Base-by-base conservation (phyloP, 2,329 filamentous ascomycete genomes). In the Dactylellina sp. region DNA sequence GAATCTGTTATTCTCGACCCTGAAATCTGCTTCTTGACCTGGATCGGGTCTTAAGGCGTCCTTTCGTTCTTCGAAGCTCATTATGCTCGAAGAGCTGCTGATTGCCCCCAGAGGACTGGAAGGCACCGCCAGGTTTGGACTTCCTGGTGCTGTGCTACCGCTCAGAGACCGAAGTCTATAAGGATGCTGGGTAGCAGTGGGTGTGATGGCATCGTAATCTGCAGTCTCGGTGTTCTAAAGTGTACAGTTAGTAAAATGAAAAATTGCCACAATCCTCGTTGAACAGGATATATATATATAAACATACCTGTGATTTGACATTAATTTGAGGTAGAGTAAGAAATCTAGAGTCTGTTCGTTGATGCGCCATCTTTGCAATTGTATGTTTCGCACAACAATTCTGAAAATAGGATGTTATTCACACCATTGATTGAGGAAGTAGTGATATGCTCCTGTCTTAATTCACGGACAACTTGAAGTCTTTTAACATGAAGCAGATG, bases 1-100 rank as follows among this genome's bases (percentile, higher is more conserved):
- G 79, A 97, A 97, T 0, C 89, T 89, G 16, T 77, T 82, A 62
- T 84, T 81, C 24, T 84, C 82, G 1, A 85, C 81, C 9, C 81
- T 76, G 72, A 86, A 86, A 24, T 85, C 84, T 14, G 79, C 81
- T 77, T 85, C 84, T 2, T 83, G 85, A 2, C 84, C 84, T 1
- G 83, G 83, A 74, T 86, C 84, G 0, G 85, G 84, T 47, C 79
- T 80, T 14, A 86, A 79, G 0, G 84, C 84, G 40, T 85, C 83
- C 57, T 83, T 53, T 37, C 49, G 7, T 24, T 53, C 49, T 16
- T 53, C 49, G 14, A 53, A 20, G 86, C 47, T 86, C 82, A 68
- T 91, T 88, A 64, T 85, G 65, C 16, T 75, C 57, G 49, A 53
- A 37, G 49, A 24, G 16, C 49, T 53, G 20, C 49, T 53, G 14